phyloP scores from a whole-genome alignment of 2,329 filamentous ascomycete genomes.

The Alternaria sp. region DNA sequence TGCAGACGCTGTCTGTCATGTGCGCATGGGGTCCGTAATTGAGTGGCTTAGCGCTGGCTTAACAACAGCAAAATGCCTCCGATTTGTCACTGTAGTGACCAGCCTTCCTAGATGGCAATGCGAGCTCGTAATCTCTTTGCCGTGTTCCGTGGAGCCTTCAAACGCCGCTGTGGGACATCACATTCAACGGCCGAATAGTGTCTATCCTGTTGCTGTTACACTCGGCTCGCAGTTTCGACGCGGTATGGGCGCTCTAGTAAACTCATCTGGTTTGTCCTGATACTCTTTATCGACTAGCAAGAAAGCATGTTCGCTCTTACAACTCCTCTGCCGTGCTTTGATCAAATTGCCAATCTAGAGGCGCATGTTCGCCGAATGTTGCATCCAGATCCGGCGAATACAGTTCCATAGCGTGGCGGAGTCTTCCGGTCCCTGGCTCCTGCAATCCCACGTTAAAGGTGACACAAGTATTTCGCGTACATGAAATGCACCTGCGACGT shows the following conservation, averaged over 20 bases:
- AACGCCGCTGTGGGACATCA: neutral
- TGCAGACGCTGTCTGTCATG: neutral
- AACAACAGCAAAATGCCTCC: neutral
- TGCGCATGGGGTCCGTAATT: neutral
- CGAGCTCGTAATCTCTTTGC: neutral
- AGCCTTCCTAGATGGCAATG: neutral
- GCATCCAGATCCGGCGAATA: neutral
- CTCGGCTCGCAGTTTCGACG: neutral
- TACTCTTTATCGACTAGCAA: neutral
- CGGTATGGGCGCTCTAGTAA: neutral
- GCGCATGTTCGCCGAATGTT: neutral
- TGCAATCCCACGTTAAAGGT: slow-evolving; percentile 3
- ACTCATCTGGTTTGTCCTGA: neutral
- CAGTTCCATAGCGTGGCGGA: slow-evolving; percentile 2
- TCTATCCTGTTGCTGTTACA: neutral
- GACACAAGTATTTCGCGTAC: slow-evolving; percentile 2
- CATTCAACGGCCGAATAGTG: neutral
- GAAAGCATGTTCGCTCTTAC: neutral
- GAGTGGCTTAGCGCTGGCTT: neutral
- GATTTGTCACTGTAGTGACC: neutral
- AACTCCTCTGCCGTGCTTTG: neutral
- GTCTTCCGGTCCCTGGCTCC: slow-evolving; percentile 7
- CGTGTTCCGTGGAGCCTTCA: neutral
- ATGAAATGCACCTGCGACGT: slow-evolving; percentile 8
- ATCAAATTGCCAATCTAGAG: neutral